Conservation (phyloP, 1,284 basidiomycete genomes). For the Pholiota adiposa region DNA sequence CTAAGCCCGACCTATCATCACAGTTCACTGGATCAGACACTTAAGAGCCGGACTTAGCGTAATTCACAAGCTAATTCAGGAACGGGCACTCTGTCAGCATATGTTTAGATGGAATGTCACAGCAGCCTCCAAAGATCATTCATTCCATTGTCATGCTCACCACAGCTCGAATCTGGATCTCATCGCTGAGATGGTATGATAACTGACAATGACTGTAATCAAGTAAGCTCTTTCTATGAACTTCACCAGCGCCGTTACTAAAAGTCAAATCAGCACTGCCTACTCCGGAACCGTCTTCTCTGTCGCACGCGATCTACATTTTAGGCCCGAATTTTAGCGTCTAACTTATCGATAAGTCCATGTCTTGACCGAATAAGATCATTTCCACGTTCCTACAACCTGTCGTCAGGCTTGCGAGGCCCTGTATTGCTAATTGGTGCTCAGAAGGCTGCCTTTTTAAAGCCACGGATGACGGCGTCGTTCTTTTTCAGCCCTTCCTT, state of each 20-base stretch:
- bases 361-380: constrained; percentile 10
- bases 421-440: constrained; percentile 9
- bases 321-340: constrained; percentile 4
- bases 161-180: neutral
- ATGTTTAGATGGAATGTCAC: constrained; percentile 5
- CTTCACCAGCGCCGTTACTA: neutral
- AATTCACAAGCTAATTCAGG: constrained; percentile 1
- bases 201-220: neutral
- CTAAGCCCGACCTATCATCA: neutral
- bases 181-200: neutral
- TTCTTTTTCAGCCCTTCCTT: constrained; percentile 12
- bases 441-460: constrained; percentile 15
- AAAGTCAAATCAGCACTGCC: constrained; percentile 2
- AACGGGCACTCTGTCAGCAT: constrained; percentile 6
- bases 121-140: neutral
- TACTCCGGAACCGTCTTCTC: neutral
- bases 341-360: constrained; percentile 2
- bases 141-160: neutral
- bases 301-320: constrained; percentile 8
- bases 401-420: constrained; percentile 13
- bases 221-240: neutral
- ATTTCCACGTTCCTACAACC: constrained; percentile 13
- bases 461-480: constrained; percentile 12
- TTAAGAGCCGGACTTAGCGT: neutral
- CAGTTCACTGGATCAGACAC: neutral